phyloP scores from a whole-genome alignment of 495 filamentous ascomycete genomes.

The Penicillium mononematosum region DNA sequence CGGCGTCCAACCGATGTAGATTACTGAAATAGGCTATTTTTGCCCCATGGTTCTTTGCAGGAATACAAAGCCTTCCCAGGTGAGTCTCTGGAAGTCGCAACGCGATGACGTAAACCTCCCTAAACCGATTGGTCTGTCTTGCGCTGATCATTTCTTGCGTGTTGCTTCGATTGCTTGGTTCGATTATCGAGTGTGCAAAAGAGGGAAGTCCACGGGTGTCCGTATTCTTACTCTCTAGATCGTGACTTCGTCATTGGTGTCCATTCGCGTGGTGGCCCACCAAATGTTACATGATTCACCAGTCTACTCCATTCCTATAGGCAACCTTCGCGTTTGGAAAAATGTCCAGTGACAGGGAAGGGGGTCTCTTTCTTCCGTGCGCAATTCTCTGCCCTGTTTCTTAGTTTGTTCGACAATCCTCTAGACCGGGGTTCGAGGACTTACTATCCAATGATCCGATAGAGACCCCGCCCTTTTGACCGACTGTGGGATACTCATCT shows the following conservation, averaged over 20 bases:
- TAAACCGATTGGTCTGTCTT: no score
- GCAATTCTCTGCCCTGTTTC: background rate
- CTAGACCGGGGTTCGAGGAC: background rate
- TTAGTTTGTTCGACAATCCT: slow-evolving; percentile 5
- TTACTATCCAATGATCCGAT: background rate
- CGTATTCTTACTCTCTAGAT: background rate
- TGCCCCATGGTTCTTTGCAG: no score
- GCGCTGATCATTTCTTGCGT: no score
- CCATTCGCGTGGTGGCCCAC: slow-evolving; percentile 20
- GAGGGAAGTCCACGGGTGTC: no score
- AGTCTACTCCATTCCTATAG: slow-evolving; percentile 12
- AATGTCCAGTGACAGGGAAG: slow-evolving; percentile 10
- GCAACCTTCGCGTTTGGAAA: slow-evolving; percentile 11
- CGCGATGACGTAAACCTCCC: no score
- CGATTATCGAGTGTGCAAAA: no score
- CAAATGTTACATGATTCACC: slow-evolving; percentile 1
- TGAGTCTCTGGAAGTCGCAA: no score
- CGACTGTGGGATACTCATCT: background rate
- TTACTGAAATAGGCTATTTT: no score
- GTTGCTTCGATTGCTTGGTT: no score
- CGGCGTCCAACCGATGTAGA: no score
- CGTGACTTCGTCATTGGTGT: slow-evolving; percentile 8
- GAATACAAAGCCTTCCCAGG: no score
- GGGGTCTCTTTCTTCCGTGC: background rate
- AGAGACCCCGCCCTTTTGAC: background rate